Percentiles rank a stretch among this genome's conserved stretches.
Conservation (phyloP, 192 early-diverging fungal species). For the Dispira simplex region DNA sequence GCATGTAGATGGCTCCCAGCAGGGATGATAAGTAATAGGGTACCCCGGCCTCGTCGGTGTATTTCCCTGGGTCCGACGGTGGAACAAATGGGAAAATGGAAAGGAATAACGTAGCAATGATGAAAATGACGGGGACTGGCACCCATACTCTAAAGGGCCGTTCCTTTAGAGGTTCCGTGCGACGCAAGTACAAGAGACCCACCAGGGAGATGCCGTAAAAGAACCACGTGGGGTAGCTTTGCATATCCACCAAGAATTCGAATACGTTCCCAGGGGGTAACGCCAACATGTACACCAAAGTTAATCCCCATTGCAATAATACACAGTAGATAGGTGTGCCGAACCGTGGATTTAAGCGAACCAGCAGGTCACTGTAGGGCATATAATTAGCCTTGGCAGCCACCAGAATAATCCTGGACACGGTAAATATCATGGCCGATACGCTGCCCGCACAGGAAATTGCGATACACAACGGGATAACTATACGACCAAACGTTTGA, state of each 20-base stretch:
- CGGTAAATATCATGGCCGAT: slow-evolving; percentile 32
- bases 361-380: slow-evolving; percentile 25
- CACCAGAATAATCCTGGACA: slow-evolving; percentile 32
- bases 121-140: slow-evolving; percentile 26
- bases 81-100: slow-evolving; percentile 38
- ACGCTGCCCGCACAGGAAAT: slow-evolving; percentile 33
- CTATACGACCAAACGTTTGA: slow-evolving; percentile 24
- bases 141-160: slow-evolving; percentile 34
- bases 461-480: slow-evolving; percentile 34
- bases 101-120: slow-evolving; percentile 31
- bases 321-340: slow-evolving; percentile 28
- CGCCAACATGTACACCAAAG: slow-evolving; percentile 32
- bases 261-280: slow-evolving; percentile 43
- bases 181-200: slow-evolving; percentile 33
- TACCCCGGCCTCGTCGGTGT: slow-evolving; percentile 5
- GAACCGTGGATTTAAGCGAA: slow-evolving; percentile 23
- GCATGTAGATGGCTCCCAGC: slow-evolving; percentile 20
- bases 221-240: slow-evolving; percentile 41
- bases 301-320: slow-evolving; percentile 24
- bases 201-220: slow-evolving; percentile 38
- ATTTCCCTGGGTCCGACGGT: slow-evolving; percentile 15
- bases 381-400: slow-evolving; percentile 34
- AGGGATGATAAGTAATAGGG: slow-evolving; percentile 29
- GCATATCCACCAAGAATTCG: slow-evolving; percentile 39
- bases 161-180: slow-evolving; percentile 20